Conservation (phyloP, 2,329 filamentous ascomycete genomes). For the Thelonectria blattea region DNA sequence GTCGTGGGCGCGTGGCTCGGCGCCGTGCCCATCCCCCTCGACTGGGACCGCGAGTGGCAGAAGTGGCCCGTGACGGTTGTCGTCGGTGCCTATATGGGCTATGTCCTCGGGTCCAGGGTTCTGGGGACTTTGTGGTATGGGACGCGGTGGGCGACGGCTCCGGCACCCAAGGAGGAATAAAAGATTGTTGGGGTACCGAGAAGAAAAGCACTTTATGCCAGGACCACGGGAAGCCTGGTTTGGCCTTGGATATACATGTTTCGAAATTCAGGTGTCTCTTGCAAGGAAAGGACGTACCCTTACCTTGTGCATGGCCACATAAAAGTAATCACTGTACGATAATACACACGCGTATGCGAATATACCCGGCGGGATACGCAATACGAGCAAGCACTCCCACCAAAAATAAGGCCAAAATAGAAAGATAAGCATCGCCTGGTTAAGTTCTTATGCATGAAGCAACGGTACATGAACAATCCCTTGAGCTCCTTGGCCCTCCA, state of each 20-base stretch:
- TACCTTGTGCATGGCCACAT: not conserved
- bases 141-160: constrained; percentile 45
- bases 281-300: no score
- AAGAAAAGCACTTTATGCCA: not conserved
- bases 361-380: not conserved
- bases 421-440: not conserved
- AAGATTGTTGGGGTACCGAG: not conserved
- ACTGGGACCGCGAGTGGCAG: constrained; percentile 99
- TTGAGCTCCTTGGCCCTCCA: constrained; percentile 32
- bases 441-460: constrained; percentile 6
- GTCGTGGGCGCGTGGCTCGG: constrained; percentile 88
- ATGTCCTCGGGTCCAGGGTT: constrained; percentile 70
- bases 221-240: not conserved
- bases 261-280: no score
- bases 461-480: constrained; percentile 4
- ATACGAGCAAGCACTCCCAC: not conserved
- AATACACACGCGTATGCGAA: constrained; percentile 1
- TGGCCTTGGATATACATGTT: not conserved
- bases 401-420: constrained; percentile 4
- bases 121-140: constrained; percentile 60
- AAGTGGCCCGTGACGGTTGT: constrained; percentile 95
- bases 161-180: constrained; percentile 39
- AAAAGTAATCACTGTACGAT: not conserved
- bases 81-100: constrained; percentile 81
- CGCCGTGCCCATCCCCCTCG: constrained; percentile 91